Evolutionary conservation across 2,329 filamentous ascomycete genomes (phyloP).

Genomic region (Aureobasidium namibiae): DNA sequence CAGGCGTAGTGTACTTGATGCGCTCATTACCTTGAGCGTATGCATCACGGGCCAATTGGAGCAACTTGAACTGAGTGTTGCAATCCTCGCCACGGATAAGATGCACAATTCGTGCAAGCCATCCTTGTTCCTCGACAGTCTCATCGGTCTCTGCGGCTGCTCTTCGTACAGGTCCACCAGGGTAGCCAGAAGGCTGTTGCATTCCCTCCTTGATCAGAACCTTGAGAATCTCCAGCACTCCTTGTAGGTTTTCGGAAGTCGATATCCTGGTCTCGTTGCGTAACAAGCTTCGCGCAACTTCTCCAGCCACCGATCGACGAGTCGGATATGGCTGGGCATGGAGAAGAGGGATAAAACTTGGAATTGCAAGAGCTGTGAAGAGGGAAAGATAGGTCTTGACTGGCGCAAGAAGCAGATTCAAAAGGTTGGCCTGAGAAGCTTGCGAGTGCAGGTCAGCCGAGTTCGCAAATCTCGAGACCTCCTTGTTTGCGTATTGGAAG

Average conservation of each 20-base stretch:
- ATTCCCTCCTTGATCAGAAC: slow-evolving; percentile 91
- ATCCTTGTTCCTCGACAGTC: slow-evolving; percentile 95
- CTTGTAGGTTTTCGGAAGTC: slow-evolving; percentile 71
- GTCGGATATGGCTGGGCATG: slow-evolving; percentile 91
- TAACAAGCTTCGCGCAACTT: slow-evolving; percentile 75
- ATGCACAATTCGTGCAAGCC: slow-evolving; percentile 88
- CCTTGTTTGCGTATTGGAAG: slow-evolving; percentile 75
- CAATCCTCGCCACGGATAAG: slow-evolving; percentile 76
- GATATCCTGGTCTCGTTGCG: slow-evolving; percentile 73
- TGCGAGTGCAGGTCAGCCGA: slow-evolving; percentile 91
- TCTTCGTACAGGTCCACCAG: slow-evolving; percentile 65
- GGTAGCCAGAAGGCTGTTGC: slow-evolving; percentile 70
- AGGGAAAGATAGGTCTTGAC: slow-evolving; percentile 85
- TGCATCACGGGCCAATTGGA: slow-evolving; percentile 79
- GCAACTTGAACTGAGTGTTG: slow-evolving; percentile 85
- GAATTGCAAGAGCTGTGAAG: slow-evolving; percentile 90
- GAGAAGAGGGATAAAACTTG: slow-evolving; percentile 82
- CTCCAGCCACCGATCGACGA: slow-evolving; percentile 79
- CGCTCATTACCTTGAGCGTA: slow-evolving; percentile 90
- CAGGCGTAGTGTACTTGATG: slow-evolving; percentile 90
- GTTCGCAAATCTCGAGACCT: slow-evolving; percentile 82
- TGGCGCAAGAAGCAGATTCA: slow-evolving; percentile 83
- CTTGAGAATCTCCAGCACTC: slow-evolving; percentile 77
- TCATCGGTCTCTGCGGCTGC: slow-evolving; percentile 85
- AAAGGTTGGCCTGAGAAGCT: slow-evolving; percentile 77